Evolutionary conservation across 352 stramenopile genomes (phyloP).

Genomic region (Elongisporangium prolatum): DNA sequence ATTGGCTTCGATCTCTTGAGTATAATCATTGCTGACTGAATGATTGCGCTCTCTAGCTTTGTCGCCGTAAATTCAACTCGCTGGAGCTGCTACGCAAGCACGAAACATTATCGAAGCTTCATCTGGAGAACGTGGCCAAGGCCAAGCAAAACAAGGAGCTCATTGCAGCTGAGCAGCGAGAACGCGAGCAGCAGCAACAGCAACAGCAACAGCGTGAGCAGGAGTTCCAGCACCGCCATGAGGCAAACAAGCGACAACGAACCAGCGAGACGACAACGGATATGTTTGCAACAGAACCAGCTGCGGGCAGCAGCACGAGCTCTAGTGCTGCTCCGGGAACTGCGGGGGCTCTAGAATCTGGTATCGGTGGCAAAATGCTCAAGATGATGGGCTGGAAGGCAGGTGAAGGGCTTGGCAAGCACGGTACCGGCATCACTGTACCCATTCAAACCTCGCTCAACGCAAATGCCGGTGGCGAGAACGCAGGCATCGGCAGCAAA

Average conservation of each 20-base stretch:
- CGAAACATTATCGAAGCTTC: slow-evolving; percentile 70
- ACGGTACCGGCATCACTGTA: slow-evolving; percentile 71
- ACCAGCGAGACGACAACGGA: slow-evolving; percentile 9
- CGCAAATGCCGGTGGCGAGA: slow-evolving; percentile 25
- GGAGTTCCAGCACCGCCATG: slow-evolving; percentile 5
- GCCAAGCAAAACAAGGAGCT: slow-evolving; percentile 67
- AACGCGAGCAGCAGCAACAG: too few relatives aligned
- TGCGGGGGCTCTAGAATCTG: slow-evolving; percentile 32
- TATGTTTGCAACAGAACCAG: neutral
- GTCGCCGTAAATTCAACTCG: slow-evolving; percentile 74
- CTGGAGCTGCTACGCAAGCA: slow-evolving; percentile 74
- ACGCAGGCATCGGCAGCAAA: slow-evolving; percentile 45
- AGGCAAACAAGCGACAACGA: neutral
- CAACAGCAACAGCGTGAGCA: slow-evolving; percentile 28
- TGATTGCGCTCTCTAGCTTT: slow-evolving; percentile 38
- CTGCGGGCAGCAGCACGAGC: neutral
- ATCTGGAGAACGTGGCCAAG: slow-evolving; percentile 72
- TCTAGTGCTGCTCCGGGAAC: slow-evolving; percentile 6
- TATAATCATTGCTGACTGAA: slow-evolving; percentile 1
- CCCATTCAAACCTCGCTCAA: slow-evolving; percentile 45
- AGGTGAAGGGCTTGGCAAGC: slow-evolving; percentile 75
- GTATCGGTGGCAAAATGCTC: slow-evolving; percentile 82
- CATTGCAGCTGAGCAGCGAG: slow-evolving; percentile 50
- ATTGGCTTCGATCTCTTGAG: too few relatives aligned
- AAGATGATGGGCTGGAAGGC: slow-evolving; percentile 89